phyloP scores from a whole-genome alignment of 1,284 basidiomycete species.

The Sporisorium exsertum region DNA sequence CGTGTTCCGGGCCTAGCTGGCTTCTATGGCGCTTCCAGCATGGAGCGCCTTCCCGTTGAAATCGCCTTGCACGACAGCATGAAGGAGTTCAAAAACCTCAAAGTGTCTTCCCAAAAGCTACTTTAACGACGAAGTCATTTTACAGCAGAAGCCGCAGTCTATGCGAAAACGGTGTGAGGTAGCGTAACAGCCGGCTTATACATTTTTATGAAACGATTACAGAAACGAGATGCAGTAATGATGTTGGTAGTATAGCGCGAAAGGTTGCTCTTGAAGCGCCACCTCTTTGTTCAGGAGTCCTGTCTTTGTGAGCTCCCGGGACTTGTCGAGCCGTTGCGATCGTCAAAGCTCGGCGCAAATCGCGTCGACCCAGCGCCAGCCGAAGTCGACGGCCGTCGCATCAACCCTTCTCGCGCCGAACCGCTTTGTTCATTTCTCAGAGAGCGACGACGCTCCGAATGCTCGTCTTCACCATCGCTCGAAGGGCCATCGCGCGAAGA shows the following conservation, averaged over 20 bases:
- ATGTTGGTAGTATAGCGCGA: not conserved
- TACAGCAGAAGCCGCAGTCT: not conserved
- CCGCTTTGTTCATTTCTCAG: slow-evolving; percentile 18
- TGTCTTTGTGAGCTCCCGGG: slow-evolving; percentile 11
- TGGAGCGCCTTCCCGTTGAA: slow-evolving; percentile 52
- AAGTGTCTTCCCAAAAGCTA: slow-evolving; percentile 12
- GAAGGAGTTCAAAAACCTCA: slow-evolving; percentile 39
- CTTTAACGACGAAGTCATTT: too few species aligned
- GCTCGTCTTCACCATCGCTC: slow-evolving; percentile 33
- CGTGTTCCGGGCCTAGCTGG: slow-evolving; percentile 42
- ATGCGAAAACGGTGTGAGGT: not conserved
- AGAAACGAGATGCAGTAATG: not conserved
- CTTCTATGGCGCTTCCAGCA: slow-evolving; percentile 51
- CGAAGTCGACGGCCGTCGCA: slow-evolving; percentile 42
- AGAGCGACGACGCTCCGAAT: slow-evolving; percentile 28
- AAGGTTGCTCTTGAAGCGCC: not conserved
- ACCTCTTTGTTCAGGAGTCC: not conserved
- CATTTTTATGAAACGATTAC: not conserved
- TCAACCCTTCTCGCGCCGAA: slow-evolving; percentile 22
- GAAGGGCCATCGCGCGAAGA: slow-evolving; percentile 25
- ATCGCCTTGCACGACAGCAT: slow-evolving; percentile 42
- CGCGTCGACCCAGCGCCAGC: slow-evolving; percentile 45
- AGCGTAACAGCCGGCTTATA: too few species aligned
- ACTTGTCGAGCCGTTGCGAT: slow-evolving; percentile 24
- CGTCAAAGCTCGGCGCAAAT: slow-evolving; percentile 30